phyloP scores from a whole-genome alignment of 108 stramenopile genomes.

The Nitzschia sp. region DNA sequence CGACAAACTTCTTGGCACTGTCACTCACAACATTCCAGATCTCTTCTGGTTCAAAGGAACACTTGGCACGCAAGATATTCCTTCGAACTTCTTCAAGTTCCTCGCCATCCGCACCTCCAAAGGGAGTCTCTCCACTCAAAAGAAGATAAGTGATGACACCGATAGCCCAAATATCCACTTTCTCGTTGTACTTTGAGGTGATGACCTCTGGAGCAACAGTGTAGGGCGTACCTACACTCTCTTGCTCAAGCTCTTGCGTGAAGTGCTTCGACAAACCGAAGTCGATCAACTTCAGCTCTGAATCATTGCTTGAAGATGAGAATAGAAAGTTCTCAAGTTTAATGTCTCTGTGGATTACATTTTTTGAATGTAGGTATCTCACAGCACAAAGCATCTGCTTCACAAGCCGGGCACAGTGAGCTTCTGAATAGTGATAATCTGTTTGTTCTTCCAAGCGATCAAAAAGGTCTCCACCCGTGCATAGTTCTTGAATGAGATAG shows the following conservation, averaged over 20 bases:
- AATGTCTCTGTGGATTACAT: slow-evolving; percentile 91
- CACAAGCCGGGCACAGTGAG: slow-evolving; percentile 65
- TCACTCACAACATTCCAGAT: slow-evolving; percentile 72
- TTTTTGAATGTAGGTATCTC: slow-evolving; percentile 88
- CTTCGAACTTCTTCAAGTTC: slow-evolving; percentile 51
- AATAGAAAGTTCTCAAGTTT: slow-evolving; percentile 79
- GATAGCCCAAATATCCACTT: slow-evolving; percentile 82
- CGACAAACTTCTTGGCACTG: slow-evolving; percentile 70
- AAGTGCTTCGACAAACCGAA: slow-evolving; percentile 90
- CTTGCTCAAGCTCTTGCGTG: slow-evolving; percentile 55
- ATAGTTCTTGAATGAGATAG: slow-evolving; percentile 77
- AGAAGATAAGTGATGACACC: slow-evolving; percentile 89
- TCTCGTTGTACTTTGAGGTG: slow-evolving; percentile 72
- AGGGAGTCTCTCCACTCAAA: slow-evolving; percentile 81
- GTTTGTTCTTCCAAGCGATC: slow-evolving; percentile 82
- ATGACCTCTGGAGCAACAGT: slow-evolving; percentile 91
- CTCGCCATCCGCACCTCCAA: slow-evolving; percentile 83
- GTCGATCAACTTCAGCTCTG: slow-evolving; percentile 51
- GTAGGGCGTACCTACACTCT: slow-evolving; percentile 86
- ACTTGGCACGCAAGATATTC: slow-evolving; percentile 52
- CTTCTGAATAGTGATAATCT: slow-evolving; percentile 81
- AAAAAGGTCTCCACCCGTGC: slow-evolving; percentile 79
- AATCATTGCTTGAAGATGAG: not conserved
- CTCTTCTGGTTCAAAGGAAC: slow-evolving; percentile 68
- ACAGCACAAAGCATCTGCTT: slow-evolving; percentile 89